These are phyloP conservation scores for Hymenotorrendiella dingleyae DNA, from an alignment of 2,329 filamentous ascomycete species.

Conservation along the genomic window DNA sequence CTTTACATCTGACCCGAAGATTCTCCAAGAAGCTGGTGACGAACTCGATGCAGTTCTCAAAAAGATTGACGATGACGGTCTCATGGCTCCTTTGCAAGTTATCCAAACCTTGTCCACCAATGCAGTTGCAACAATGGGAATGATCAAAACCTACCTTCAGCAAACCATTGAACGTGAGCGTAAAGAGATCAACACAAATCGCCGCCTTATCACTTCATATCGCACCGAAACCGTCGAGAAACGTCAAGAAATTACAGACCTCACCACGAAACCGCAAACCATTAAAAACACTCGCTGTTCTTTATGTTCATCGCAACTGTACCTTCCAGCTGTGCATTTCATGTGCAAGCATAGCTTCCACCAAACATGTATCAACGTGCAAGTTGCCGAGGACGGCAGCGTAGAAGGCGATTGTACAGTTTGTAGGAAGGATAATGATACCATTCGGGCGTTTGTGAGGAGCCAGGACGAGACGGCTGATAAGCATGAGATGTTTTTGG, in stretches of 20 bases:
- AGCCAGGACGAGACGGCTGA: conserved; percentile 82
- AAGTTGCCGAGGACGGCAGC: conserved; percentile 41
- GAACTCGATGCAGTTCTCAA: conserved; percentile 75
- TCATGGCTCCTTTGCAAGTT: conserved; percentile 95
- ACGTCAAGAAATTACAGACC: conserved; percentile 68
- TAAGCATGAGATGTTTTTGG: conserved; percentile 82
- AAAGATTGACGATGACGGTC: conserved; percentile 81
- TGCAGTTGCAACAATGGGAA: conserved; percentile 89
- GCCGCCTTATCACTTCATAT: conserved; percentile 76
- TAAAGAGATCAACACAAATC: conserved; percentile 75
- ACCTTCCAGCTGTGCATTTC: conserved; percentile 90
- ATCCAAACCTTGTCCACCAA: conserved; percentile 82
- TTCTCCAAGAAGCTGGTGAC: conserved; percentile 80
- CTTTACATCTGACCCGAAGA: conserved; percentile 76
- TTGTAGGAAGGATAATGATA: conserved; percentile 78
- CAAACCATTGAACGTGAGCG: conserved; percentile 85
- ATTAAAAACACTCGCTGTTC: conserved; percentile 89
- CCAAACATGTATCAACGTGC: conserved; percentile 72
- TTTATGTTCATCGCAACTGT: conserved; percentile 66
- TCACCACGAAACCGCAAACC: conserved; percentile 73
- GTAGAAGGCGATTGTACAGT: conserved; percentile 75
- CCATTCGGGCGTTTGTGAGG: conserved; percentile 78
- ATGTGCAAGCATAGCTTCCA: conserved; percentile 97
- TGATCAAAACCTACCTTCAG: conserved; percentile 89
- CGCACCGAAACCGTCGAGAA: conserved; percentile 77